Evolutionary conservation across 495 filamentous ascomycete genomes (phyloP), one percentile per base, ranked within the genome.

Genomic region (Xylaria castorea): DNA sequence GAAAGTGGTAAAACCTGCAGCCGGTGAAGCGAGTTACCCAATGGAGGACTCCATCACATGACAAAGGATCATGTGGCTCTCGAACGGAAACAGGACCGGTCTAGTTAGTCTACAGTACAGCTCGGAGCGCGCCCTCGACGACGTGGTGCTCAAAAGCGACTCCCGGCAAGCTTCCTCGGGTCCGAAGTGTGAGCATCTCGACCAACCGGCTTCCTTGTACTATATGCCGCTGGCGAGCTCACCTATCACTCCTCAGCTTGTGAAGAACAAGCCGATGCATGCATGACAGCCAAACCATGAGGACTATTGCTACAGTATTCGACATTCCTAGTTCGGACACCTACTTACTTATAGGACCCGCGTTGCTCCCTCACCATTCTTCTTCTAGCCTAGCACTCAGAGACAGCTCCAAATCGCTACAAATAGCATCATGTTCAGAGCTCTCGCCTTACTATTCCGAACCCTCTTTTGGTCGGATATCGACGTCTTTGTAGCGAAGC

Each of bases 401-500:
- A 8, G 27, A 38, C 22, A 6, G 1, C 27, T 34, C 48, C 51
- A 18, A n/a, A 3, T 40, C 5, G 6, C 65, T 38, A 9, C 30
- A 16, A 11, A 51, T 46, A 46, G 27, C 22, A 64, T 8, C 14
- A 51, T 70, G 32, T 20, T 53, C 44, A n/a, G 46, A 1, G 4
- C 32, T 7, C 9, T 50, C 30, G 16, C 25, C 30, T 11, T 30
- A 9, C 7, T 66, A 20, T n/a, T 48, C 34, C 16, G 65, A 8
- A 3, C 22, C 16, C 32, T 55, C 46, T 7, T 44, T 11, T 32
- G 71, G 25, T 4, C 73, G 32, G 46, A 50, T 12, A 61, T 66
- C 46, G 36, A 70, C 42, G 68, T 58, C 14, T 36, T 64, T n/a
- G 74, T 74, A 57, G 51, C 76, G 1, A 71, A 68, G 53, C 77